Evolutionary conservation across 2,329 filamentous ascomycete genomes (phyloP).

Genomic region (Orbilia ellipsospora): DNA sequence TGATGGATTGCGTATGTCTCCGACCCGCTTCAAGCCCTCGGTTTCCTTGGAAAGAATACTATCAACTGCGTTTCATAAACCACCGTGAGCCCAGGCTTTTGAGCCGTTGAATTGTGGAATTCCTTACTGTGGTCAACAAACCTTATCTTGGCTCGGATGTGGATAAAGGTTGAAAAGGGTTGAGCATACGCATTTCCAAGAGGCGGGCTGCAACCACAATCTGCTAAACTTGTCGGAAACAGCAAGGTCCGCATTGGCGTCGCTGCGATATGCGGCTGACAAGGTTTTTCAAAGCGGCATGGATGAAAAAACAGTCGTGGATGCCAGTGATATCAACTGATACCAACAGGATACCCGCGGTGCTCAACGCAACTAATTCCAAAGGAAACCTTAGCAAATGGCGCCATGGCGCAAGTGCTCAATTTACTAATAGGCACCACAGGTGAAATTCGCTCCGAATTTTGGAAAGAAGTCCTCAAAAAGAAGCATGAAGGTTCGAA

Average conservation of each 20-base stretch:
- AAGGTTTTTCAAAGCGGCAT: slow-evolving; percentile 12
- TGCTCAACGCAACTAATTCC: no score
- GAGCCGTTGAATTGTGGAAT: background rate
- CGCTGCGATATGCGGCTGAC: slow-evolving; percentile 12
- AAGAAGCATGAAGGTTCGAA: no score
- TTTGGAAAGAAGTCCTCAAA: no score
- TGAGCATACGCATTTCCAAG: slow-evolving; percentile 20
- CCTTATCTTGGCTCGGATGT: background rate
- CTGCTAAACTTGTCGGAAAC: slow-evolving; percentile 24
- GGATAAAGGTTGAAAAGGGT: slow-evolving; percentile 9
- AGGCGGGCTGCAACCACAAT: slow-evolving; percentile 21
- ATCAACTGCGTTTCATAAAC: background rate
- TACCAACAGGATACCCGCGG: no score
- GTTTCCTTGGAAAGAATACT: background rate
- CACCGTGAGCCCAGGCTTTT: background rate
- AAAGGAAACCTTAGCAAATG: no score
- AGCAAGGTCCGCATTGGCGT: slow-evolving; percentile 4
- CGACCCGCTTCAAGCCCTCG: background rate
- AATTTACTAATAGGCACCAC: no score
- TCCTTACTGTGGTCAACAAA: background rate
- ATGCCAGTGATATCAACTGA: background rate
- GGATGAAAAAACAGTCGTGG: slow-evolving; percentile 8
- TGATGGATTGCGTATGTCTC: slow-evolving; percentile 19
- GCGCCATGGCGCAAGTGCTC: no score
- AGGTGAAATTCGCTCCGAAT: no score